Evolutionary conservation across 345 rosid species (phyloP).

Genomic region (Citrus australasica): DNA sequence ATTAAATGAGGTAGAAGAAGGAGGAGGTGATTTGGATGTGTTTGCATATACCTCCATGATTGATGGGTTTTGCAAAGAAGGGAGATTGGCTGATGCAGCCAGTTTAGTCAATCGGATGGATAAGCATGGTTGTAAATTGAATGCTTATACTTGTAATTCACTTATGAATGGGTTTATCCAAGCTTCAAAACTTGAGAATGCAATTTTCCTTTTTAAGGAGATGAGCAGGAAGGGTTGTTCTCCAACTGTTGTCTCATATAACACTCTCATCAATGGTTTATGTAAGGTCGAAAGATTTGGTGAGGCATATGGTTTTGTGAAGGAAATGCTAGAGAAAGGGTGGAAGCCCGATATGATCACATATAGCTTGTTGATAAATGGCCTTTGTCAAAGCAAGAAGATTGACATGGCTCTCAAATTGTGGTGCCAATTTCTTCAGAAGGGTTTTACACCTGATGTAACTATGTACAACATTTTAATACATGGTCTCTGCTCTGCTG

Average conservation of each 20-base stretch:
- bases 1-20: conserved; percentile 47
- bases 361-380: conserved; percentile 71
- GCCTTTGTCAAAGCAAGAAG: conserved; percentile 66
- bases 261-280: conserved; percentile 68
- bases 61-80: conserved; percentile 70
- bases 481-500: conserved; percentile 74
- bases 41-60: conserved; percentile 72
- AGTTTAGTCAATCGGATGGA: conserved; percentile 42
- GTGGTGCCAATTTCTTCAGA: conserved; percentile 56
- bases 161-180: conserved; percentile 63
- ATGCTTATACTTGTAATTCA: conserved; percentile 55
- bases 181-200: conserved; percentile 62
- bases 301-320: conserved; percentile 61
- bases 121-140: conserved; percentile 45
- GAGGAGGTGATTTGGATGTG: conserved; percentile 45
- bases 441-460: conserved; percentile 63
- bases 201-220: conserved; percentile 48
- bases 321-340: conserved; percentile 75
- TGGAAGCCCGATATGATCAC: conserved; percentile 71
- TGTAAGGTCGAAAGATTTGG: conserved; percentile 68
- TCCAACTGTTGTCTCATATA: conserved; percentile 61
- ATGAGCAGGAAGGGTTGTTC: conserved; percentile 48
- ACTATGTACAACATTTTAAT: conserved; percentile 77
- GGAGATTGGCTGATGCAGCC: conserved; percentile 64
- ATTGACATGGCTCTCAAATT: conserved; percentile 59